Evolutionary conservation across 1,139 yeast species (phyloP).

Genomic region (Scheffersomyces titani): DNA sequence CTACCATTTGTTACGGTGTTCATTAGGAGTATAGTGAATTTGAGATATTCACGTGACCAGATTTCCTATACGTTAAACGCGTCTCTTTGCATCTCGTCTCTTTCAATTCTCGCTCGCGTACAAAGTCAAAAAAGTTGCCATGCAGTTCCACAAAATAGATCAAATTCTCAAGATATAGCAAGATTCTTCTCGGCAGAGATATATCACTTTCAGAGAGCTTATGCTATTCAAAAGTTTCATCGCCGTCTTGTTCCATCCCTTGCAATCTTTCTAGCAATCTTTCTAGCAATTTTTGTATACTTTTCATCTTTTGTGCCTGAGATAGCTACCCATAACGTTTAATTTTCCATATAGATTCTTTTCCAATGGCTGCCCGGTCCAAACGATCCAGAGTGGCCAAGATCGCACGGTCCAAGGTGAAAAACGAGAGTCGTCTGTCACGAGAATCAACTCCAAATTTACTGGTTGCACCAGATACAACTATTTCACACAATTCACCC

Average conservation of each 20-base stretch:
- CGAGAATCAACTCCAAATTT: background rate
- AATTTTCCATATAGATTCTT: background rate
- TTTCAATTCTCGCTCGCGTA: background rate
- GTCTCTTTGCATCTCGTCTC: background rate
- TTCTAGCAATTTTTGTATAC: background rate
- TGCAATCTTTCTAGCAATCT: background rate
- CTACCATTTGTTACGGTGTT: too few species aligned
- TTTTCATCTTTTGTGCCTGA: background rate
- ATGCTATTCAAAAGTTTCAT: too few species aligned
- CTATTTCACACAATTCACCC: background rate
- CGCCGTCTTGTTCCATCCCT: background rate
- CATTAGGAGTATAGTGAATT: too few species aligned
- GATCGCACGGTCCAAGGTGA: background rate
- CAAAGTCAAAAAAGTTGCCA: background rate
- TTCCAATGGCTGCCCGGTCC: background rate
- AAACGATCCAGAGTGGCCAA: background rate
- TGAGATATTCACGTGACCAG: background rate
- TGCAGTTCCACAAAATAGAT: background rate
- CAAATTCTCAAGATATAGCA: background rate
- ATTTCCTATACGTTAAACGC: background rate
- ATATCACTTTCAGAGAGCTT: background rate
- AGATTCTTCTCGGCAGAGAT: background rate
- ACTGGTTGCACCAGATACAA: background rate
- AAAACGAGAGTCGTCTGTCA: background rate
- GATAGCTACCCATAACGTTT: background rate